Evolutionary conservation across 2,329 filamentous ascomycete genomes (phyloP).

Genomic region (Chaetothyriales sp.): DNA sequence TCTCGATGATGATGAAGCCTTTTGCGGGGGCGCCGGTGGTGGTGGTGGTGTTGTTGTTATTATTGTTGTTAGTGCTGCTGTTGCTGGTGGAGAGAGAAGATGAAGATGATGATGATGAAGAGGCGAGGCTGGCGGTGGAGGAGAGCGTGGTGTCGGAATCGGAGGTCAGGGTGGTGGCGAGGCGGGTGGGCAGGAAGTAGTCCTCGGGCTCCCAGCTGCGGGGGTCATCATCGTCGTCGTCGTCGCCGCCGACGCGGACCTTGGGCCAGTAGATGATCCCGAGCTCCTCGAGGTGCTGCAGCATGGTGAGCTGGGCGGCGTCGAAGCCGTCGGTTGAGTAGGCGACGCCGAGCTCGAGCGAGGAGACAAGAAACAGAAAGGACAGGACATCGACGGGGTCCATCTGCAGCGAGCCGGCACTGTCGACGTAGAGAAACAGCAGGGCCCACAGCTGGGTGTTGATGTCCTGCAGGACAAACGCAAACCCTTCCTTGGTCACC

Average conservation of each 20-base stretch:
- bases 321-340: conserved; percentile 80
- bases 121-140: conserved; percentile 53
- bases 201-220: conserved; percentile 25
- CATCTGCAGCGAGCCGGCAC: conserved; percentile 58
- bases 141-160: conserved; percentile 56
- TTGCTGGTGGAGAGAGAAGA: conserved; percentile 13
- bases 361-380: conserved; percentile 90
- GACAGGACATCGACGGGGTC: conserved; percentile 87
- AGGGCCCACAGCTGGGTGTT: conserved; percentile 97
- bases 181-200: conserved; percentile 72
- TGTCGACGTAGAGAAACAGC: conserved; percentile 81
- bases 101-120: conserved; percentile 40
- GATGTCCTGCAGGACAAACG: conserved; percentile 83
- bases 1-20: conserved; percentile 90
- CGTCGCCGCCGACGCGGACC: conserved; percentile 3
- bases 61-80: too few relatives aligned
- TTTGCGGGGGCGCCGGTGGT: conserved; percentile 19
- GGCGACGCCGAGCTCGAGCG: conserved; percentile 75
- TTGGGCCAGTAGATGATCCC: conserved; percentile 61
- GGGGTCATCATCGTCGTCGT: conserved; percentile 21
- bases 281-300: conserved; percentile 81
- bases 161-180: conserved; percentile 81
- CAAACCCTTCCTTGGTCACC: conserved; percentile 88
- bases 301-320: conserved; percentile 67
- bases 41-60: too few relatives aligned